phyloP scores from a whole-genome alignment of 164 flowering plant genomes.

The Annona squamosa region DNA sequence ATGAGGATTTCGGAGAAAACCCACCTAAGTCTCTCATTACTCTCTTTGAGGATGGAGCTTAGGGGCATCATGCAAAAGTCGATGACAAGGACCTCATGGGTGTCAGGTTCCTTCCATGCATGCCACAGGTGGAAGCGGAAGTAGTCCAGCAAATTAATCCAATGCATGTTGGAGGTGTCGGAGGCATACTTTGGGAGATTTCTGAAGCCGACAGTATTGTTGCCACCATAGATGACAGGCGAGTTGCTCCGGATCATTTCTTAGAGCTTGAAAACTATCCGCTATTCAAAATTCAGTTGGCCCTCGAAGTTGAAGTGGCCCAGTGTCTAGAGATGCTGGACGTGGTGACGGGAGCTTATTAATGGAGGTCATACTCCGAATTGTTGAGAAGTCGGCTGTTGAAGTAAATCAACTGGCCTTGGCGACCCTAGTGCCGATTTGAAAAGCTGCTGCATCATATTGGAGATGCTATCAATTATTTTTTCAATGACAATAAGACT shows the following conservation, averaged over 20 bases:
- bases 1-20: conserved; percentile 71
- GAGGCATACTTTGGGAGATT: conserved; percentile 39
- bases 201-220: conserved; percentile 65
- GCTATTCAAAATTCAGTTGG: conserved; percentile 55
- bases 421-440: too few relatives aligned
- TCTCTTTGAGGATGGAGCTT: conserved; percentile 81
- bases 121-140: conserved; percentile 94
- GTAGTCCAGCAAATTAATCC: conserved; percentile 65
- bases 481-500: too few relatives aligned
- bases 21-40: conserved; percentile 46
- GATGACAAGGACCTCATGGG: conserved; percentile 68
- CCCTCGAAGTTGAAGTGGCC: conserved; percentile 53
- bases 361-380: conserved; percentile 54
- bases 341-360: conserved; percentile 46
- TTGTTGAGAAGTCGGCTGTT: conserved; percentile 56
- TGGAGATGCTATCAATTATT: too few relatives aligned
- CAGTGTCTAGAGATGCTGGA: conserved; percentile 53
- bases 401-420: too few relatives aligned
- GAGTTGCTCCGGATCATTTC: conserved; percentile 75
- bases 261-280: conserved; percentile 67
- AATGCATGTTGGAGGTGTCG: conserved; percentile 28
- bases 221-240: conserved; percentile 62
- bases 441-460: too few relatives aligned
- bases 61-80: conserved; percentile 89
- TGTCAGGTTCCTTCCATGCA: conserved; percentile 81